Base-by-base conservation (phyloP, 306 rosid species). In the Comarum palustre region DNA sequence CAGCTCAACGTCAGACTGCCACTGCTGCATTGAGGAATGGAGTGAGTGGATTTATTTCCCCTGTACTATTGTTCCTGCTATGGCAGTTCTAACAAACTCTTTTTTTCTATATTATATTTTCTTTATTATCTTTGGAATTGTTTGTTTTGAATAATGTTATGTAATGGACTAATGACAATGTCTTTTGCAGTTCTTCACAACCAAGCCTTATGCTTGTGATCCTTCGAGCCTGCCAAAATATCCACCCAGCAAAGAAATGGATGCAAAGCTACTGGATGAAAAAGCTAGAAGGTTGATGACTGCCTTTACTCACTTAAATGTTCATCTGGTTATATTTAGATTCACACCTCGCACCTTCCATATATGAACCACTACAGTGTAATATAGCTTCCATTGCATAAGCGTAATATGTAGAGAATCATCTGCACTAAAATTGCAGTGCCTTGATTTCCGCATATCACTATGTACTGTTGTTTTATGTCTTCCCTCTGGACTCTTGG, bases 211-310 rank as follows among this genome's bases (percentile, higher is more conserved):
- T 81, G 97, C 99, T 34, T 94, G 99, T 86, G 99, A 94, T 13
- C 99, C 99, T 42, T 87, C 99, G 32, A 94, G 96, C 86, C 96
- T 94, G 74, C 99, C 99, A 27, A 94, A 91, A 81, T 94, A 94
- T 87, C 99, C 99, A 75, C 99, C 99, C 78, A 88, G 96, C 82
- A 94, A 94, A 85, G 99, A 94, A 90, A 94, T 94, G 96, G 99
- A 94, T 78, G 99, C 99, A 48, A 94, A 94, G 82, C 79, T 89
- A 76, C 90, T 97, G 16, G 99, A 94, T 47, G 99, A 91, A 86
- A 97, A 94, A 88, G 95, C 95, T 76, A 91, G 96, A 89, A 94
- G 97, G 99, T 94, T 16, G 77, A 48, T 64, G 27, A 67, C 71
- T 84, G 69, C 62, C 73, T 42, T 66, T 70, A 58, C 57, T 80